Evolutionary conservation across 352 stramenopile genomes (phyloP).

Genomic region (Phytophthora colocasiae): DNA sequence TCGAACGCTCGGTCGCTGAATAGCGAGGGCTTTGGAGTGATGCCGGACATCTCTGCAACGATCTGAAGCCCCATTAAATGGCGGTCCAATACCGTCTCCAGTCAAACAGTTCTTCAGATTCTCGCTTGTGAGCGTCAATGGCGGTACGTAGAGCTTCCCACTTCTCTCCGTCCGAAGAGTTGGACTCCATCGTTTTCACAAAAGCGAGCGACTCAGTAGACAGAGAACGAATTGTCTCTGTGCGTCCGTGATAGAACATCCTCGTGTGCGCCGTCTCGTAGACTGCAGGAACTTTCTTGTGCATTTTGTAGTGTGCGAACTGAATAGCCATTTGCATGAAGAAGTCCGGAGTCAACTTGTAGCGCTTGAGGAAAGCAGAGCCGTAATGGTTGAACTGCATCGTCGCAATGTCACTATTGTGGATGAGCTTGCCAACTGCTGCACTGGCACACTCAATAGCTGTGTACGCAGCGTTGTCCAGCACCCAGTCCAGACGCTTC

Average conservation of each 20-base stretch:
- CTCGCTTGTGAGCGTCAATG: constrained; percentile 92
- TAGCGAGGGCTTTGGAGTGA: constrained; percentile 87
- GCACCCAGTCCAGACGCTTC: constrained; percentile 80
- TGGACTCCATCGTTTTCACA: constrained; percentile 90
- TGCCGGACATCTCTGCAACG: constrained; percentile 92
- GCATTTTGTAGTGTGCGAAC: constrained; percentile 97
- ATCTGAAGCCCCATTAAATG: constrained; percentile 97
- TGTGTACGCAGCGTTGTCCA: constrained; percentile 82
- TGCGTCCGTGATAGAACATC: constrained; percentile 97
- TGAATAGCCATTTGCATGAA: constrained; percentile 98
- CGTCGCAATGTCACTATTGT: constrained; percentile 91
- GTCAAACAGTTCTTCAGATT: constrained; percentile 88
- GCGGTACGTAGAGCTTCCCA: constrained; percentile 90
- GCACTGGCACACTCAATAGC: constrained; percentile 89
- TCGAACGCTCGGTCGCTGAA: constrained; percentile 95
- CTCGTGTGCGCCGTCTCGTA: constrained; percentile 98
- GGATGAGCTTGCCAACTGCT: constrained; percentile 93
- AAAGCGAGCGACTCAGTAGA: constrained; percentile 92
- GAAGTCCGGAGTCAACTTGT: constrained; percentile 96
- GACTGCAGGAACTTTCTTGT: constrained; percentile 92
- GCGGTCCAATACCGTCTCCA: constrained; percentile 93
- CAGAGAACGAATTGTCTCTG: constrained; percentile 91
- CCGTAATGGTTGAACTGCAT: constrained; percentile 94
- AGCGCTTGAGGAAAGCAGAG: constrained; percentile 92
- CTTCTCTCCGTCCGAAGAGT: constrained; percentile 66